Evolutionary conservation across 345 rosid species (phyloP).

Genomic region (Lenwebbia sp.): DNA sequence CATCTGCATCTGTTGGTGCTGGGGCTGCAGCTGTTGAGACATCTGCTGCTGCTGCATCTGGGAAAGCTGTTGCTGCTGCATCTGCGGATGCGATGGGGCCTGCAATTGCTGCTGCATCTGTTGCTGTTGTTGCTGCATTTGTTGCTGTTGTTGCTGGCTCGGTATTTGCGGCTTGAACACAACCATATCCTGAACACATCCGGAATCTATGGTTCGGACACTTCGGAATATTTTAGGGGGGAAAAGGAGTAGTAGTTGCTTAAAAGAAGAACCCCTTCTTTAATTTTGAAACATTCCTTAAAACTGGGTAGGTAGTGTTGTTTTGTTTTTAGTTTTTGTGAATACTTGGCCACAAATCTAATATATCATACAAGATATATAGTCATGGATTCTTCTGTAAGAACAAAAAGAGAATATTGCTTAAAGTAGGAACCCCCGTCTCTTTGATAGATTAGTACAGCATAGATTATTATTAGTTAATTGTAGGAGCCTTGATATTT

Average conservation of each 20-base stretch:
- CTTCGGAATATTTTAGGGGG: background rate
- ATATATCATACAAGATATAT: background rate
- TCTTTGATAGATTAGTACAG: background rate
- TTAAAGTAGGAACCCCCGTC: background rate
- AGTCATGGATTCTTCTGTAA: background rate
- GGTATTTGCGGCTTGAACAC: conserved; percentile 85
- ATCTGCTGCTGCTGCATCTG: conserved; percentile 26
- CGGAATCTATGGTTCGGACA: background rate
- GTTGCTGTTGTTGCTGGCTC: conserved; percentile 38
- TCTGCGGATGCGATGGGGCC: conserved; percentile 8
- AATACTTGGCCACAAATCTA: background rate
- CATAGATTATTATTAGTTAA: background rate
- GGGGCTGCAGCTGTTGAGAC: conserved; percentile 31
- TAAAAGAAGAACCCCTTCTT: background rate
- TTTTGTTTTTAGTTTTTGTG: background rate
- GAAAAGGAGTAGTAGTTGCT: background rate
- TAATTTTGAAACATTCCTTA: background rate
- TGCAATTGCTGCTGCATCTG: conserved; percentile 18
- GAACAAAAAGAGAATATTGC: background rate
- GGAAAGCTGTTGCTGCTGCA: conserved; percentile 11
- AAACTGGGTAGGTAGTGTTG: background rate
- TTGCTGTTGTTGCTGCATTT: too few species aligned
- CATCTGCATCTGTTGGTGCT: conserved; percentile 11
- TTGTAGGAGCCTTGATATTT: background rate
- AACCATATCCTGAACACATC: conserved; percentile 69